Conservation (phyloP, 73 alveolate genomes). For the Effrenium voratum region DNA sequence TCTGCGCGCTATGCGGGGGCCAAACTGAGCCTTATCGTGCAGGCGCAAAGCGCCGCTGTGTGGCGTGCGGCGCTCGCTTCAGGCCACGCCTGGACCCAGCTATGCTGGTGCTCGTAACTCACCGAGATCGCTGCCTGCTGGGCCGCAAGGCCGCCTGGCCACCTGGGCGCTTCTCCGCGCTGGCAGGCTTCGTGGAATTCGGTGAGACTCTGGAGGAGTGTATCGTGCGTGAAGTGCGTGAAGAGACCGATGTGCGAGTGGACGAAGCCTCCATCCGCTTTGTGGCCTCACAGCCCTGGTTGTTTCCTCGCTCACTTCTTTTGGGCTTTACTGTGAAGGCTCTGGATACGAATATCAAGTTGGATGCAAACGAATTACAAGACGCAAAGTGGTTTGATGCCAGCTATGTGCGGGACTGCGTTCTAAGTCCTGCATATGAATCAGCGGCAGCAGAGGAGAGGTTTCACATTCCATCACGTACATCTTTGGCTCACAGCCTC, state of each 20-base stretch:
- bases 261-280: constrained; percentile 36
- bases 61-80: constrained; percentile 14
- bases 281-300: constrained; percentile 94
- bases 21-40: too few species aligned
- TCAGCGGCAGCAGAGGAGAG: background rate
- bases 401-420: background rate
- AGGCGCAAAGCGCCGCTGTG: constrained; percentile 53
- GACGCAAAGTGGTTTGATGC: constrained; percentile 44
- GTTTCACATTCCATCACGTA: constrained; percentile 45
- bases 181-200: constrained; percentile 84
- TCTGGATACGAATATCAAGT: background rate
- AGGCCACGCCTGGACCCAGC: constrained; percentile 83
- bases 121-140: background rate
- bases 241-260: constrained; percentile 42
- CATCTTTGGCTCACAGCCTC: constrained; percentile 43
- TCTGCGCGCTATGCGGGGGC: constrained; percentile 92
- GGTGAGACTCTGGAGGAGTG: constrained; percentile 92
- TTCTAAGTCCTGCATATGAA: background rate
- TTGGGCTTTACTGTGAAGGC: constrained; percentile 69
- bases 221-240: constrained; percentile 60
- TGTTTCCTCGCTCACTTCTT: constrained; percentile 74
- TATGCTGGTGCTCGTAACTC: constrained; percentile 66
- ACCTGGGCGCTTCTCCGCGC: constrained; percentile 54
- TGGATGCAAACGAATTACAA: too few species aligned
- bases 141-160: constrained; percentile 81